These are phyloP conservation scores for Cucumis hystrix DNA, from an alignment of 306 rosid genomes.

Conservation along the genomic window DNA sequence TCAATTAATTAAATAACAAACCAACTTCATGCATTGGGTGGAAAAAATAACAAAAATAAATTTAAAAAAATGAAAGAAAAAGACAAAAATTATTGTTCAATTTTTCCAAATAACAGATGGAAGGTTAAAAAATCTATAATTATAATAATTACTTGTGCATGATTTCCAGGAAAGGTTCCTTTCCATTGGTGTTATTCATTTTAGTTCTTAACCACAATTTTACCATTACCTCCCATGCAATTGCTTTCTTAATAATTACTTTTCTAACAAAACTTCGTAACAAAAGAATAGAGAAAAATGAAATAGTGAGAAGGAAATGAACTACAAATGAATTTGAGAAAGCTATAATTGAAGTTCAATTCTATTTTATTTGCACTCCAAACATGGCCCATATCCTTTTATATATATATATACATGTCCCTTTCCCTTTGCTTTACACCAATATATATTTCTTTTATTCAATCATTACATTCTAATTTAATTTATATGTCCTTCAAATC, in stretches of 20 bases:
- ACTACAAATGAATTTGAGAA: neutral
- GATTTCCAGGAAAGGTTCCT: neutral
- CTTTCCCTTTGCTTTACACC: neutral
- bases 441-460: neutral
- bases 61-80: neutral
- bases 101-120: neutral
- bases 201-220: too few species aligned
- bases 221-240: too few species aligned
- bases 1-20: neutral
- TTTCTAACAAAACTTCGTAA: too few species aligned
- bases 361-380: neutral
- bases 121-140: neutral
- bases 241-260: too few species aligned
- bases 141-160: neutral
- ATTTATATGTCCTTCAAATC: neutral
- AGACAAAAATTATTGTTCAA: neutral
- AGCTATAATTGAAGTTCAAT: neutral
- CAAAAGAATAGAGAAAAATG: too few species aligned
- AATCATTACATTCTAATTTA: neutral
- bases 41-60: neutral
- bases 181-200: neutral
- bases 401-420: neutral
- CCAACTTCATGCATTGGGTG: neutral
- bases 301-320: neutral
- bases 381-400: neutral